Evolutionary conservation across 139 green algal genomes (phyloP).

Genomic region (Protoeuglena noctilucae): DNA sequence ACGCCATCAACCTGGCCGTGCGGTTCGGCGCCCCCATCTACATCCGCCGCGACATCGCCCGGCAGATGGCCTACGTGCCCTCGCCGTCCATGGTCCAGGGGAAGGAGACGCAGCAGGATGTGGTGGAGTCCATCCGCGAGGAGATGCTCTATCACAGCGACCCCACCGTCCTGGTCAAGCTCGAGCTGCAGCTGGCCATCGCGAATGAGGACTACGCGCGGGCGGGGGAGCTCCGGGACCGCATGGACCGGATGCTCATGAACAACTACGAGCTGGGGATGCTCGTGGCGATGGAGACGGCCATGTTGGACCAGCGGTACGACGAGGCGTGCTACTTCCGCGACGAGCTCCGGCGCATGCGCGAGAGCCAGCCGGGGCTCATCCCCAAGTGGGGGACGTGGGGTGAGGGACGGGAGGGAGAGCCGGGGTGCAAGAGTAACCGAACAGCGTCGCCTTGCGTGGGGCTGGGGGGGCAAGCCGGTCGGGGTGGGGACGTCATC

Average conservation of each 20-base stretch:
- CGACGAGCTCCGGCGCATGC: neutral
- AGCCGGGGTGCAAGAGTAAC: no score
- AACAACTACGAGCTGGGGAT: conserved; percentile 20
- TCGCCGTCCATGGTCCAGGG: neutral
- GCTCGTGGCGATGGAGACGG: conserved; percentile 35
- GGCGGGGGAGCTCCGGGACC: conserved; percentile 25
- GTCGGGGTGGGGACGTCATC: no score
- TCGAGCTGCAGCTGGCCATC: conserved; percentile 60
- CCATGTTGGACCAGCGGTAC: conserved; percentile 31
- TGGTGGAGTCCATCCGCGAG: conserved; percentile 39
- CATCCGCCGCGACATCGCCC: conserved; percentile 20
- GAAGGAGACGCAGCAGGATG: conserved; percentile 27
- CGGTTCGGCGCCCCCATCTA: conserved; percentile 58
- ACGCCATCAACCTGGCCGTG: conserved; percentile 73
- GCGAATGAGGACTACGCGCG: conserved; percentile 63
- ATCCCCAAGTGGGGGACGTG: no score
- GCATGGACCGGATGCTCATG: conserved; percentile 27
- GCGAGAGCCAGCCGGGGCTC: no score
- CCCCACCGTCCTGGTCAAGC: conserved; percentile 51
- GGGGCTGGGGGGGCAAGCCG: no score
- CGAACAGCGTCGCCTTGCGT: no score
- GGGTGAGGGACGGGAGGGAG: no score
- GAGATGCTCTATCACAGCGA: conserved; percentile 46
- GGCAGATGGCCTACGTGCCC: conserved; percentile 1
- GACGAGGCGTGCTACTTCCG: conserved; percentile 3